These are phyloP conservation scores for Sclerotinia minor DNA, from an alignment of 2,329 filamentous ascomycete species.

Conservation along the genomic window DNA sequence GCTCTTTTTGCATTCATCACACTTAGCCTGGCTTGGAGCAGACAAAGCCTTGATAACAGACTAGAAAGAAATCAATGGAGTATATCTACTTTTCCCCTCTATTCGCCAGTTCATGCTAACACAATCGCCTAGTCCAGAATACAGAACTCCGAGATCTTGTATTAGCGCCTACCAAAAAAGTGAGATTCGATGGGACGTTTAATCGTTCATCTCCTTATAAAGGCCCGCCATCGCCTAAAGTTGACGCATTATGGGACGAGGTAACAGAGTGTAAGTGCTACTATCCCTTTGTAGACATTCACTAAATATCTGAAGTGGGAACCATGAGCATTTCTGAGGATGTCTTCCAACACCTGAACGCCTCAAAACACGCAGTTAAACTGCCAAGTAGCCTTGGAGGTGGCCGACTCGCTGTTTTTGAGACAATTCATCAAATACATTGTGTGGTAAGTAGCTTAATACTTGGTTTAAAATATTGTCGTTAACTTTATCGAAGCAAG, in stretches of 20 bases:
- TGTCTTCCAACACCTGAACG: background rate
- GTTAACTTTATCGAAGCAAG: background rate
- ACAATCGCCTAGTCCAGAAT: too few relatives aligned
- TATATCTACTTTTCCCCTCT: too few relatives aligned
- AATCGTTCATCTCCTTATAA: background rate
- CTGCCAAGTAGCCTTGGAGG: background rate
- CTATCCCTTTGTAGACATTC: background rate
- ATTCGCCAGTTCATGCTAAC: too few relatives aligned
- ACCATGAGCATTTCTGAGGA: slow-evolving; percentile 14
- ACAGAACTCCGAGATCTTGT: too few relatives aligned
- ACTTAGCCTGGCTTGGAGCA: too few relatives aligned
- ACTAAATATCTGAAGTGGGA: background rate
- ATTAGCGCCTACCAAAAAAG: too few relatives aligned
- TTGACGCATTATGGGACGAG: background rate
- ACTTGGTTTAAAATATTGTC: background rate
- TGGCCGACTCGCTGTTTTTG: background rate
- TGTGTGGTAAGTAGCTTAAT: background rate
- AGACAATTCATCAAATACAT: slow-evolving; percentile 15
- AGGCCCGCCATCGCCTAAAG: slow-evolving; percentile 3
- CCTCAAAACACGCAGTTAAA: background rate
- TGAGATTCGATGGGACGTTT: slow-evolving; percentile 3
- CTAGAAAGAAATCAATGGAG: too few relatives aligned
- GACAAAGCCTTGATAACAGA: too few relatives aligned
- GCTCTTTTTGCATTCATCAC: too few relatives aligned
- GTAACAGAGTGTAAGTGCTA: slow-evolving; percentile 2